Percentiles rank a stretch among this genome's conserved stretches.
These are phyloP conservation scores for Xerocomus brunneocitrinus DNA, from an alignment of 768 basidiomycete genomes.

Conservation along the genomic window DNA sequence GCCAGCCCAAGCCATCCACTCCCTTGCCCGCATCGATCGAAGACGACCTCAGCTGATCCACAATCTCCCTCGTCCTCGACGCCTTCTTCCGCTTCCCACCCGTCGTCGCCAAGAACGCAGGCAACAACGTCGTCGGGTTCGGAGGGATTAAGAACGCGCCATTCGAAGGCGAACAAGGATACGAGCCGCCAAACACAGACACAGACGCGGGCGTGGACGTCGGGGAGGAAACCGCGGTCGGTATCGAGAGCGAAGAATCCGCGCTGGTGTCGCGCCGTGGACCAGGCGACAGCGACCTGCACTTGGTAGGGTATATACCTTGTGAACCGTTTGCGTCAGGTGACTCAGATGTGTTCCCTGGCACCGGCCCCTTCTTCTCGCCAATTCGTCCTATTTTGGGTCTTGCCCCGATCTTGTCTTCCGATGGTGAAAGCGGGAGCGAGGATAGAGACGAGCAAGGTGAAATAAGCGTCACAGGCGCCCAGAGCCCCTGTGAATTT, in stretches of 20 bases:
- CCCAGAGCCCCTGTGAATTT: conserved; percentile 29
- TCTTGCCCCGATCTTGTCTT: conserved; percentile 1
- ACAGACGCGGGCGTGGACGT: conserved; percentile 4
- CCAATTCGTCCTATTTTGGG: neutral
- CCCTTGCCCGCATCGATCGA: conserved; percentile 22
- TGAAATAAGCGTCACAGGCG: conserved; percentile 12
- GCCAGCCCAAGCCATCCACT: conserved; percentile 13
- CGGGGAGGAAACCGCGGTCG: conserved; percentile 7
- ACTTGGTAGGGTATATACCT: conserved; percentile 5
- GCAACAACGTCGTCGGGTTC: conserved; percentile 16
- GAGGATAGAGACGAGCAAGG: conserved; percentile 19
- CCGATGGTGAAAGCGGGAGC: conserved; percentile 12
- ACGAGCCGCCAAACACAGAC: conserved; percentile 7
- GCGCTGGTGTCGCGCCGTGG: conserved; percentile 1
- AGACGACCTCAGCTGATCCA: conserved; percentile 24
- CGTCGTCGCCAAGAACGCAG: conserved; percentile 22
- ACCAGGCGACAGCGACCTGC: conserved; percentile 16
- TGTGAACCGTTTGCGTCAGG: neutral
- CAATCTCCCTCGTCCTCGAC: conserved; percentile 29
- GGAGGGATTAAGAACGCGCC: neutral
- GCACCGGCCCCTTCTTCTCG: neutral
- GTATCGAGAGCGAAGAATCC: conserved; percentile 5
- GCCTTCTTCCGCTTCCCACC: conserved; percentile 21
- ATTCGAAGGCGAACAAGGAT: conserved; percentile 7
- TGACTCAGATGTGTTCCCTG: neutral